Conservation (phyloP, 208 protist genomes). For the Crithidia fasciculata region DNA sequence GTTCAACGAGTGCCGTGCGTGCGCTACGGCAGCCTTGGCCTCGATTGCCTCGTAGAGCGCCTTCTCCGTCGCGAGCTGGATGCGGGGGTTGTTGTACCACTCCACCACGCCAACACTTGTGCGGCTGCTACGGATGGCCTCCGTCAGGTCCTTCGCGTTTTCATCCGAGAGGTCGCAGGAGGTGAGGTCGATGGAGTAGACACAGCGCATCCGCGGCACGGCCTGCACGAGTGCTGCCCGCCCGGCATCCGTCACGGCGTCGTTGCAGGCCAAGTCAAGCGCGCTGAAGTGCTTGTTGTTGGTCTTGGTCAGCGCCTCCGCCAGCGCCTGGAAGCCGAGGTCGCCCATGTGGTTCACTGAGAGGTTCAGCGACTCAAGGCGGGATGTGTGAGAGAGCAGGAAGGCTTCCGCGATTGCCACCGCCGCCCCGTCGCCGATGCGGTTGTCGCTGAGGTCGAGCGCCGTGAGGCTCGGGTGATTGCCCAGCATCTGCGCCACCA, state of each 20-base stretch:
- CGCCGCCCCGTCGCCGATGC: slow-evolving; percentile 74
- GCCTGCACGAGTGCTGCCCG: slow-evolving; percentile 49
- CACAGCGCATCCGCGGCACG: slow-evolving; percentile 41
- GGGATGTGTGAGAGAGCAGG: slow-evolving; percentile 50
- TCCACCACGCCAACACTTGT: slow-evolving; percentile 68
- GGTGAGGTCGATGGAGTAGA: slow-evolving; percentile 75
- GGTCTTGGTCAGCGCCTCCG: slow-evolving; percentile 65
- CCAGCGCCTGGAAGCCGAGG: slow-evolving; percentile 72
- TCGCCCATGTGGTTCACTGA: slow-evolving; percentile 84
- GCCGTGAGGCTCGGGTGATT: slow-evolving; percentile 54
- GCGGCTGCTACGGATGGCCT: slow-evolving; percentile 44
- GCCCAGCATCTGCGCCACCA: slow-evolving; percentile 57
- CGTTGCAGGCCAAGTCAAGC: slow-evolving; percentile 81
- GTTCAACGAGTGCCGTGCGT: slow-evolving; percentile 19
- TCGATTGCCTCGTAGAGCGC: slow-evolving; percentile 58
- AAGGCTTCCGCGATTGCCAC: slow-evolving; percentile 66
- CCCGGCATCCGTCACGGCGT: slow-evolving; percentile 58
- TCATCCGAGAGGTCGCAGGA: slow-evolving; percentile 76
- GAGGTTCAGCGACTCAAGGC: slow-evolving; percentile 68
- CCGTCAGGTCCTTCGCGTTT: slow-evolving; percentile 52
- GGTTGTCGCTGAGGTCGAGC: slow-evolving; percentile 87
- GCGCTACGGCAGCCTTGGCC: slow-evolving; percentile 33
- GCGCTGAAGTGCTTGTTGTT: slow-evolving; percentile 50
- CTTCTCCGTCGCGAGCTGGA: slow-evolving; percentile 64
- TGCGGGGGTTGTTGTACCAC: slow-evolving; percentile 89